A percentile compares a stretch with the other conserved stretches of the same genome.
Evolutionary conservation across 1,284 basidiomycete species (phyloP).

Genomic region (Jaminaea rosea): DNA sequence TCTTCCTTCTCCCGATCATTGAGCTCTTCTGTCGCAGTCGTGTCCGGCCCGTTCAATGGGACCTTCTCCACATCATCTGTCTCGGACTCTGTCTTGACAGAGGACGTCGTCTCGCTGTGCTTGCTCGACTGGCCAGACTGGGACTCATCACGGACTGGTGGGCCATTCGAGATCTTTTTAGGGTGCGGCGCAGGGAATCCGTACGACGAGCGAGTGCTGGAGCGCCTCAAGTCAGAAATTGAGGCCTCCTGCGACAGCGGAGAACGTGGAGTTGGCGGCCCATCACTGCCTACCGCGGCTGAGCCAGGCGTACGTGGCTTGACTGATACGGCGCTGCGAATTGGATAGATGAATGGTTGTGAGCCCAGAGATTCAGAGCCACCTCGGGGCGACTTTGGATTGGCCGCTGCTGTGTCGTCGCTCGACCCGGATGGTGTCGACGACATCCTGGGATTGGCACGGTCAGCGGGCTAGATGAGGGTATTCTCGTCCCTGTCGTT

Average conservation of each 20-base stretch:
- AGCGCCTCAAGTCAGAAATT: too few species aligned
- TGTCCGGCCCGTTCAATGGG: not conserved
- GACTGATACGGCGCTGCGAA: slow-evolving; percentile 33
- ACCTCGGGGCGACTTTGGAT: too few species aligned
- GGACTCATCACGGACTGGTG: slow-evolving; percentile 12
- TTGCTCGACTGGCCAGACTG: not conserved
- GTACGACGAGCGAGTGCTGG: not conserved
- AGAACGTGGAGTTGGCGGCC: not conserved
- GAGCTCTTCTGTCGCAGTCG: not conserved
- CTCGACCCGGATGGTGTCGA: too few species aligned
- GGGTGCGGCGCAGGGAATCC: not conserved
- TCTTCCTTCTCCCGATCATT: slow-evolving; percentile 2
- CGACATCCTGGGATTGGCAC: too few species aligned
- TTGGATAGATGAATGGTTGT: slow-evolving; percentile 39
- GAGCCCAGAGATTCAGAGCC: not conserved
- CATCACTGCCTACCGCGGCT: not conserved
- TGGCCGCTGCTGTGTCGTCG: too few species aligned
- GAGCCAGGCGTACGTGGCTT: too few species aligned
- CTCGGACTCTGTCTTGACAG: not conserved
- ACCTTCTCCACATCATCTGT: not conserved
- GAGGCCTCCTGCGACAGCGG: not conserved
- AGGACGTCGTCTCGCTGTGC: not conserved
- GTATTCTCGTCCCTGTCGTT: too few species aligned
- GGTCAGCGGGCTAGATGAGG: too few species aligned
- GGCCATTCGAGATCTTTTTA: slow-evolving; percentile 1